Percentiles rank a stretch among this genome's conserved stretches.
These are phyloP conservation scores for Coniochaeta ligniaria DNA, from an alignment of 2,329 filamentous ascomycete species.

Conservation along the genomic window DNA sequence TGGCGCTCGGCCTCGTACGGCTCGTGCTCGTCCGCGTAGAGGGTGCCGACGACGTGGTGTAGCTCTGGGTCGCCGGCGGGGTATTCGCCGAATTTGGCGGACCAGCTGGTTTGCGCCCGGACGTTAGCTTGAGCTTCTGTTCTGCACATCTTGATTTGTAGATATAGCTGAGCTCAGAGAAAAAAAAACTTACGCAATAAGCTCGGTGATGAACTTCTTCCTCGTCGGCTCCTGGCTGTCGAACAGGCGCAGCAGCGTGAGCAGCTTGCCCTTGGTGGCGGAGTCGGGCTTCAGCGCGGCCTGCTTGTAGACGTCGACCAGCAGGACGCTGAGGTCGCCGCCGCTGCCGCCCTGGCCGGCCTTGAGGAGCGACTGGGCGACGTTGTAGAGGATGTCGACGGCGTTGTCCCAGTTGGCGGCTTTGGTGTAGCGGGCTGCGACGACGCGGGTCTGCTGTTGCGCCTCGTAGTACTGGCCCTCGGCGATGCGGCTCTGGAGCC, in stretches of 20 bases:
- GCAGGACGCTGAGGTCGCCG: constrained; percentile 78
- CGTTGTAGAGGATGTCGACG: constrained; percentile 77
- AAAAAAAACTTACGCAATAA: constrained; percentile 55
- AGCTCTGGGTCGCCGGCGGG: constrained; percentile 90
- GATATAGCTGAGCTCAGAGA: neutral
- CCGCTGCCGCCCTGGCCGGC: constrained; percentile 92
- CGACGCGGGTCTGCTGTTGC: constrained; percentile 94
- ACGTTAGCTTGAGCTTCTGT: neutral
- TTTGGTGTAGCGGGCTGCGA: constrained; percentile 91
- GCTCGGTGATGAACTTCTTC: constrained; percentile 86
- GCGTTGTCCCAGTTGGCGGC: constrained; percentile 76
- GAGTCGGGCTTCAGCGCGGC: constrained; percentile 72
- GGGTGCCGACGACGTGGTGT: constrained; percentile 80
- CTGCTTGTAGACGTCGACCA: constrained; percentile 88
- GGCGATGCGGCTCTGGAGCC: constrained; percentile 77
- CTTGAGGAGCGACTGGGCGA: constrained; percentile 77
- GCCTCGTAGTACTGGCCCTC: constrained; percentile 69
- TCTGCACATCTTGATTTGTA: neutral
- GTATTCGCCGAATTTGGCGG: constrained; percentile 74
- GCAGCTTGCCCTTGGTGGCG: constrained; percentile 64
- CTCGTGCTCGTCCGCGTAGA: constrained; percentile 91
- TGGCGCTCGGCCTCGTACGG: constrained; percentile 91
- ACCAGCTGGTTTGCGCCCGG: constrained; percentile 56
- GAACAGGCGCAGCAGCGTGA: constrained; percentile 77
- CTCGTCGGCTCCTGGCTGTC: constrained; percentile 77